Conservation (phyloP, 1,139 yeast genomes). For the Yamadazyma dendronema region DNA sequence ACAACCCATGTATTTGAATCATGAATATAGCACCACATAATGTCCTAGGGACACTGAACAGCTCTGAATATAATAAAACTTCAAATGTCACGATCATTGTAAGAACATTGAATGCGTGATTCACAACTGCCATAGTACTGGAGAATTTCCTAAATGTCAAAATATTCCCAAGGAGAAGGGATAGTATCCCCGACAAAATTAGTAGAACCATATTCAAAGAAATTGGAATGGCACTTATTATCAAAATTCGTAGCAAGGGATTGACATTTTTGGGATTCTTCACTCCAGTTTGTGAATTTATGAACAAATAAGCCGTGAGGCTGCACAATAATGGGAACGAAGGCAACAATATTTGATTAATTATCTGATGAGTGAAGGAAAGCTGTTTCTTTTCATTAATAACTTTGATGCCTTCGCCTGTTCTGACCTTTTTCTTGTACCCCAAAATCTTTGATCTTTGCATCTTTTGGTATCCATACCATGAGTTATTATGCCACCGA, state of each 20-base stretch:
- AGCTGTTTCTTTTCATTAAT: constrained; percentile 38
- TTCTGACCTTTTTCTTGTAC: constrained; percentile 35
- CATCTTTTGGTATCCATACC: constrained; percentile 56
- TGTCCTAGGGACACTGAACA: constrained; percentile 58
- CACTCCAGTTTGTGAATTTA: constrained; percentile 71
- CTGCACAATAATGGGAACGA: constrained; percentile 38
- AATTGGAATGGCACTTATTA: constrained; percentile 56
- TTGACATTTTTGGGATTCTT: constrained; percentile 27
- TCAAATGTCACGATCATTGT: constrained; percentile 45
- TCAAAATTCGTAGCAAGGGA: constrained; percentile 13
- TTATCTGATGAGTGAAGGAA: constrained; percentile 37
- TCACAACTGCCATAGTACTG: constrained; percentile 45
- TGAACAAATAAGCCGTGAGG: constrained; percentile 62
- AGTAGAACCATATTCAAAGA: constrained; percentile 44
- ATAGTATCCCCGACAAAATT: constrained; percentile 41
- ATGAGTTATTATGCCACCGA: constrained; percentile 48
- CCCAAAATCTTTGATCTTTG: constrained; percentile 68
- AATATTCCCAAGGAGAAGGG: constrained; percentile 48
- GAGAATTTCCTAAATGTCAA: constrained; percentile 28
- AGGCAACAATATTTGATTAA: constrained; percentile 55
- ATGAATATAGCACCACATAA: constrained; percentile 58
- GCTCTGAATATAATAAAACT: constrained; percentile 59
- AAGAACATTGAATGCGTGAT: constrained; percentile 43
- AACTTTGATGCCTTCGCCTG: constrained; percentile 7
- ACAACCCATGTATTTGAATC: constrained; percentile 51